Conservation (phyloP, 2,329 filamentous ascomycete species). For the Trichothecium sympodiale region DNA sequence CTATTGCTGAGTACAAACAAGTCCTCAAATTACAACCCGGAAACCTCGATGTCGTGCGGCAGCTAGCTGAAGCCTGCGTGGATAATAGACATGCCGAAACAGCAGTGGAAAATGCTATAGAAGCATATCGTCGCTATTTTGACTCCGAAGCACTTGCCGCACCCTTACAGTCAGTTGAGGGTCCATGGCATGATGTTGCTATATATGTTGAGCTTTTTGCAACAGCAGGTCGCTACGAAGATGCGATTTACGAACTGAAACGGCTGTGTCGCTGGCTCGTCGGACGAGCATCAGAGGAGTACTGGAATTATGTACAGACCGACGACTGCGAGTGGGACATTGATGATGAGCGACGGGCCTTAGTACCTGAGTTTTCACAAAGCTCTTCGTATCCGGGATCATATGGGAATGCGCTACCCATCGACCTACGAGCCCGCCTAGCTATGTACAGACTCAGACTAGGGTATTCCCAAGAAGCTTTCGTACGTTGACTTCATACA, state of each 20-base stretch:
- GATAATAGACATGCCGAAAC: constrained; percentile 36
- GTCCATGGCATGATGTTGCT: constrained; percentile 72
- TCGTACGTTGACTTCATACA: constrained; percentile 38
- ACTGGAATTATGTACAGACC: constrained; percentile 61
- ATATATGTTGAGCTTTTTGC: constrained; percentile 76
- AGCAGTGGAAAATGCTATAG: constrained; percentile 27
- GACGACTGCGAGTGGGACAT: constrained; percentile 89
- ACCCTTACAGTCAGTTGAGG: constrained; percentile 21
- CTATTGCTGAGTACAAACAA: constrained; percentile 45
- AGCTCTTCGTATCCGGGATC: constrained; percentile 38
- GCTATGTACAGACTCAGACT: constrained; percentile 72
- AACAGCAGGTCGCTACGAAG: constrained; percentile 47
- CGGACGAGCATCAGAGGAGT: constrained; percentile 59
- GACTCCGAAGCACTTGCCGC: constrained; percentile 24
- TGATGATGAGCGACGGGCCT: constrained; percentile 54
- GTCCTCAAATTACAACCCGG: constrained; percentile 40
- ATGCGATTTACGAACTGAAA: constrained; percentile 61
- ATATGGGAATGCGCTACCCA: constrained; percentile 65
- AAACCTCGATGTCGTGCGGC: constrained; percentile 43
- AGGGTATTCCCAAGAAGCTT: constrained; percentile 58
- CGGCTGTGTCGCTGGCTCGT: constrained; percentile 71
- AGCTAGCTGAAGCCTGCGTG: constrained; percentile 45
- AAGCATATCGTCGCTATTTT: constrained; percentile 37
- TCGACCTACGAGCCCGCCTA: constrained; percentile 75
- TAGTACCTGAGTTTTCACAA: constrained; percentile 49